These are phyloP conservation scores for Sicyos baderoa DNA, from an alignment of 306 rosid species.

Conservation along the genomic window DNA sequence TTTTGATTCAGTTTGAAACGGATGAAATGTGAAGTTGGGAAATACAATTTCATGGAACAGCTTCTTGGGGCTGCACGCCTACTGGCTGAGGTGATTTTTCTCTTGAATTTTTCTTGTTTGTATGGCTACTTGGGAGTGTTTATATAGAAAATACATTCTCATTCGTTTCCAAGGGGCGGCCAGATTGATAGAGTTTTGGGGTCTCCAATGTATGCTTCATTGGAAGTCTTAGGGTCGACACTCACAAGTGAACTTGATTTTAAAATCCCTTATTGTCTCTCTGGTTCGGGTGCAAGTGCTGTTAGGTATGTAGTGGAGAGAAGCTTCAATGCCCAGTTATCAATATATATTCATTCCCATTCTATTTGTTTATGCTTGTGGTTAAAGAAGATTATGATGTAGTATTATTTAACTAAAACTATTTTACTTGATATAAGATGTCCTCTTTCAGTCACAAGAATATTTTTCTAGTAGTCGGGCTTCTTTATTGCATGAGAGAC, in stretches of 20 bases:
- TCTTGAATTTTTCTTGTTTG: conserved; percentile 13
- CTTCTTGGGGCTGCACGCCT: conserved; percentile 72
- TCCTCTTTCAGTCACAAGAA: neutral
- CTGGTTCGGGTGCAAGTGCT: too few species aligned
- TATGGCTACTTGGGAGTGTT: neutral
- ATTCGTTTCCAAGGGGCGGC: too few species aligned
- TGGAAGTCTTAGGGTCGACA: too few species aligned
- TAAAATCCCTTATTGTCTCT: too few species aligned
- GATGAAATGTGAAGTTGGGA: conserved; percentile 55
- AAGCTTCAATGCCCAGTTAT: too few species aligned
- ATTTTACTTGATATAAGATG: neutral
- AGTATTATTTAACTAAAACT: neutral
- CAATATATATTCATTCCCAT: neutral
- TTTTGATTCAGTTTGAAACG: conserved; percentile 58
- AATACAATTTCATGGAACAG: conserved; percentile 63
- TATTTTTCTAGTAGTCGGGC: neutral
- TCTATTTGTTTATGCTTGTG: neutral
- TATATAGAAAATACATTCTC: neutral
- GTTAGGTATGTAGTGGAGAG: too few species aligned
- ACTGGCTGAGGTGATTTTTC: conserved; percentile 49
- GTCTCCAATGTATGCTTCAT: too few species aligned
- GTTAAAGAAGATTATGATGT: neutral
- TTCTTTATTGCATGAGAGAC: conserved; percentile 1
- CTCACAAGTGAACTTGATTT: too few species aligned
- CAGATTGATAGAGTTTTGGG: too few species aligned